These are phyloP conservation scores for Ampelocalamus luodianensis DNA, from an alignment of 176 grass and related monocot species.

Conservation along the genomic window DNA sequence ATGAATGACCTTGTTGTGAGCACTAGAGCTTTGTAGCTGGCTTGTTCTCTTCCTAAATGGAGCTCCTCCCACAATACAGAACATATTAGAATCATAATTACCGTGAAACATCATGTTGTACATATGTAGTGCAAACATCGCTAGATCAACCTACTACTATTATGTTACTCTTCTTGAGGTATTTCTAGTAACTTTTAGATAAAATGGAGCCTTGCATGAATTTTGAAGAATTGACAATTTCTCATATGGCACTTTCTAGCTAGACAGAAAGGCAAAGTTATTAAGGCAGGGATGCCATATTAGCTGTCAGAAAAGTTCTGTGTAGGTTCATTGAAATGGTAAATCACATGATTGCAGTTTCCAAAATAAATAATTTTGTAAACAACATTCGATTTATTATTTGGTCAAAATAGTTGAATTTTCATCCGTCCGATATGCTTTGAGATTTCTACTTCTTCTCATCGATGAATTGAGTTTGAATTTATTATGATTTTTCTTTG, in stretches of 20 bases:
- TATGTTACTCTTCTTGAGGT: not conserved
- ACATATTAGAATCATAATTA: slow-evolving; percentile 3
- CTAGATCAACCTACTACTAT: not conserved
- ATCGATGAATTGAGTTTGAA: too few species aligned
- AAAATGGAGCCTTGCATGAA: not conserved
- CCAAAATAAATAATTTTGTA: too few species aligned
- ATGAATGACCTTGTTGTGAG: slow-evolving; percentile 62
- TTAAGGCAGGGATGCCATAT: not conserved
- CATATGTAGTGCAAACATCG: not conserved
- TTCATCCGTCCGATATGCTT: too few species aligned
- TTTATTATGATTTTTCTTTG: too few species aligned
- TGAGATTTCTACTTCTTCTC: too few species aligned
- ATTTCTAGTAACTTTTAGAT: not conserved
- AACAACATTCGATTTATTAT: too few species aligned
- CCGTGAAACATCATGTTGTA: not conserved
- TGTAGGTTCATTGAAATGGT: not conserved
- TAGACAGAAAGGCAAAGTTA: not conserved
- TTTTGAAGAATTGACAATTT: not conserved
- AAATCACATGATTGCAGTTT: not conserved
- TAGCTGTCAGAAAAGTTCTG: not conserved
- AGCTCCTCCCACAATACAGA: slow-evolving; percentile 28
- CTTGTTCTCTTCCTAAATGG: slow-evolving; percentile 44
- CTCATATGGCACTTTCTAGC: not conserved
- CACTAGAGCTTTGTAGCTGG: slow-evolving; percentile 44
- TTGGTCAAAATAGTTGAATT: too few species aligned